phyloP scores from a whole-genome alignment of 2,329 filamentous ascomycete species.

The Onygenales sp. region DNA sequence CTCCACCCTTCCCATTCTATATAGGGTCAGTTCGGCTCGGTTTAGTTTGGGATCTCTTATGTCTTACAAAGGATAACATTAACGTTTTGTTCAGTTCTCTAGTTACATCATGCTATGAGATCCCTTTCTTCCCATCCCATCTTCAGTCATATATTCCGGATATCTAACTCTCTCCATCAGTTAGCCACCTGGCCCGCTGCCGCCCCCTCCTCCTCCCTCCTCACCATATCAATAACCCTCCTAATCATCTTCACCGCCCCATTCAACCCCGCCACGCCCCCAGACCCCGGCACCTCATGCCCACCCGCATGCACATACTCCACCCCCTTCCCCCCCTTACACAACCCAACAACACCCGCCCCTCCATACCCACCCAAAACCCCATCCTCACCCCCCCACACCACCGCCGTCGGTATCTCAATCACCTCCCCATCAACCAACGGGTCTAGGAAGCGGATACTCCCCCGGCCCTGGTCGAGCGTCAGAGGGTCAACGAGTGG shows the following conservation, averaged over 20 bases:
- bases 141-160: no score
- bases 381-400: not conserved
- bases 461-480: not conserved
- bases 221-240: not conserved
- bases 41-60: no score
- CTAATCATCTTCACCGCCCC: not conserved
- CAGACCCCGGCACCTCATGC: not conserved
- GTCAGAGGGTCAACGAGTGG: not conserved
- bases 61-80: no score
- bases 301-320: not conserved
- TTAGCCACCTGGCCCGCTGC: no score
- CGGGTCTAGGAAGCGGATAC: not conserved
- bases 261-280: not conserved
- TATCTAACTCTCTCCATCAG: no score
- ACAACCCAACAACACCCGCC: not conserved
- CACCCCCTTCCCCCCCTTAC: not conserved
- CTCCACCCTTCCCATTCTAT: no score
- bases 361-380: not conserved
- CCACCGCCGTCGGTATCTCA: not conserved
- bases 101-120: no score
- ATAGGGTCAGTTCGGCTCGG: no score
- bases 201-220: not conserved
- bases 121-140: no score
- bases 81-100: no score
- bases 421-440: not conserved